Base-by-base conservation (phyloP, 139 green algal species). In the Choricystis sp. region DNA sequence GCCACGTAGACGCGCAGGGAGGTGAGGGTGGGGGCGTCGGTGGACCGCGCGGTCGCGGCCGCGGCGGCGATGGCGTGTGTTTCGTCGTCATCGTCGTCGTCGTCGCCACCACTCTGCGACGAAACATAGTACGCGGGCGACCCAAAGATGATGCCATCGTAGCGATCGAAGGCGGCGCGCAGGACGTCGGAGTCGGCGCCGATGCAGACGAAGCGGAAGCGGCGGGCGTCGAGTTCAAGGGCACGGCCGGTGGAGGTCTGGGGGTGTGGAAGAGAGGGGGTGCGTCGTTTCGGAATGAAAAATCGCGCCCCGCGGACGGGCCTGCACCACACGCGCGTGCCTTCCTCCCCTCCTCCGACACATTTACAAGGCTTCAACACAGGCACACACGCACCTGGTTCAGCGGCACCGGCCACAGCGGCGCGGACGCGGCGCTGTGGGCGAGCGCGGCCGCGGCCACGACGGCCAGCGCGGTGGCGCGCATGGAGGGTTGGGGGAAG, bases 1-100 rank as follows among this genome's bases (percentile, higher is more conserved):
- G 40, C 48, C 20, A 82, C 76, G 25, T 66, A 76, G 5, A 82
- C 73, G 30, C 60, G 26, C n/a, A 79, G 49, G 1, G n/a, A 19
- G 2, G 57, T 26, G 5, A 72, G 40, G 40, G 9, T 52, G 9
- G 40, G 40, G 40, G 40, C 40, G n/a, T n/a, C n/a, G n/a, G n/a
- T n/a, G n/a, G n/a, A n/a, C n/a, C n/a, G n/a, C n/a, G n/a, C n/a
- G n/a, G n/a, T n/a, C 9, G 40, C 9, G 40, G 9, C 40, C 40
- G 40, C 40, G 16, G 40, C 9, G 9, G 9, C 40, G 40, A 21
- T 16, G 40, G 40, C 40, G 40, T 52, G 40, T 9, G 40, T 52
- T 9, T 9, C 9, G 9, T 9, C 9, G 9, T 16, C 40, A 16
- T 9, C 40, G 9, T 9, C 9, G n/a, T n/a, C n/a, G n/a, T n/a